Base-by-base conservation (phyloP, 768 basidiomycete genomes). In the Kwoniella dejecticola region DNA sequence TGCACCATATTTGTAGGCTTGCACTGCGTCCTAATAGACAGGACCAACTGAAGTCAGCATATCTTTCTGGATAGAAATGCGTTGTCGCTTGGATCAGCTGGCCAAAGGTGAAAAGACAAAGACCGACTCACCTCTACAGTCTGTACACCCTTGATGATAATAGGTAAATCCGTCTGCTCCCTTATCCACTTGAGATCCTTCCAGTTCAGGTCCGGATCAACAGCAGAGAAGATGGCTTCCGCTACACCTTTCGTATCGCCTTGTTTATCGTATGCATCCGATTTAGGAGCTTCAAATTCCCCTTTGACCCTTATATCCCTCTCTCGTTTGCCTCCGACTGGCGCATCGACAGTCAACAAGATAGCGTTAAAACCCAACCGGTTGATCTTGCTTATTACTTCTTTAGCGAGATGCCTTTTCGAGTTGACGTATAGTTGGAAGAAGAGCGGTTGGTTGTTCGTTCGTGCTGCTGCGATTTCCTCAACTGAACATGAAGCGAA, bases 261-360 rank as follows among this genome's bases (percentile, higher is more conserved):
- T 38, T 67, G 63, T 56, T 75, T 72, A 38, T 73, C 68, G 38
- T 59, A 64, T n/a, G 69, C 70, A 10, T 68, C 73, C 11, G 63
- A 68, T 12, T 66, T 63, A 2, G 73, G 73, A 27, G 64, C 66
- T 46, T 75, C 73, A 47, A 71, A 71, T 19, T 65, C 71, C 10
- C 68, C 76, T 61, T 77, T 77, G 6, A 68, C 56, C 24, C 76
- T 45, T 6, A 74, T 42, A 68, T 77, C 76, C 19, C 75, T 44
- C 27, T 75, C 74, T 52, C 91, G 84, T 67, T 91, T 91, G 4
- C 90, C 89, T 1, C 89, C 83, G 24, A 89, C 85, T 17, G 90
- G 82, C 0, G 91, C 90, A 79, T 96, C 93, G 2, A 92, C 92
- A 1, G 93, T 95, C 52, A 96, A 80, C 77, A 91, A 89, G 62